Evolutionary conservation across 805 yeast genomes (phyloP).

Genomic region (Ogataea zsoltii): DNA sequence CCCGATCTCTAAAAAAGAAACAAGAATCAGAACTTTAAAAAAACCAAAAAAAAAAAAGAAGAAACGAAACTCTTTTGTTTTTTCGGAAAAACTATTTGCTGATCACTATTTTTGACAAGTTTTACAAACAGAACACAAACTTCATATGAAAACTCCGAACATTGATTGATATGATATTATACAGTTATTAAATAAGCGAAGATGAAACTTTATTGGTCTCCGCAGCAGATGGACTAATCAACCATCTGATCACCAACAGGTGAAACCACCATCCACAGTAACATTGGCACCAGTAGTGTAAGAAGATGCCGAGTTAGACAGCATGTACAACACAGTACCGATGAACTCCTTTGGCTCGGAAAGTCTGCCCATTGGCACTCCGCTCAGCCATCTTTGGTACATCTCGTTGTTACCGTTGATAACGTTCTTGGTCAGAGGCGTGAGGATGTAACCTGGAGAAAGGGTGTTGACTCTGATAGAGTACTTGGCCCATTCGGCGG

Average conservation of each 20-base stretch:
- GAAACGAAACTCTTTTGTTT: background rate
- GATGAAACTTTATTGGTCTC: background rate
- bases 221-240: background rate
- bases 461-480: constrained; percentile 75
- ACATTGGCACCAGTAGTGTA: constrained; percentile 85
- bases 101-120: no score
- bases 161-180: background rate
- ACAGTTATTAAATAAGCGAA: constrained; percentile 3
- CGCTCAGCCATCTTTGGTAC: constrained; percentile 71
- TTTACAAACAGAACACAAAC: no score
- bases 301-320: constrained; percentile 66
- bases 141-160: background rate
- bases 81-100: background rate
- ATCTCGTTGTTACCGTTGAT: constrained; percentile 56
- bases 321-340: constrained; percentile 73
- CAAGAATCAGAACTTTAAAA: no score
- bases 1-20: no score
- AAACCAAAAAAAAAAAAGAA: background rate
- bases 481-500: constrained; percentile 80
- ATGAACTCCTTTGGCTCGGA: constrained; percentile 84
- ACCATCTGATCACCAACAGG: constrained; percentile 60
- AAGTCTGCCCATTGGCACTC: constrained; percentile 78
- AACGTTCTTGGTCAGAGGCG: constrained; percentile 76
- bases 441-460: constrained; percentile 79
- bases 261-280: constrained; percentile 86